Percentiles rank a stretch among this genome's conserved stretches.
phyloP scores from a whole-genome alignment of 371 early-diverging fungal species.

The Apophysomyces elegans region DNA sequence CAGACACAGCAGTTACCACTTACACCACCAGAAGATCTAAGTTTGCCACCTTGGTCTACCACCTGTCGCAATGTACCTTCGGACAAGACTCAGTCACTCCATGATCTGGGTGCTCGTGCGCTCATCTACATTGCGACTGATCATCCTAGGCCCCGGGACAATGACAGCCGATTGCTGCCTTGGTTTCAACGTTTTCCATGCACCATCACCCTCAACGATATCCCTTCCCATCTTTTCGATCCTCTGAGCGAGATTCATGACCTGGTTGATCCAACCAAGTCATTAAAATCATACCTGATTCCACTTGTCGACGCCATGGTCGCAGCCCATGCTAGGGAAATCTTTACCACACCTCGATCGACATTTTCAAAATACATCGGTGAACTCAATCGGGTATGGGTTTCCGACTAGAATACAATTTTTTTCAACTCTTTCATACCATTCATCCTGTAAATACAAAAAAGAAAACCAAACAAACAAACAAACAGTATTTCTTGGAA shows the following conservation, averaged over 20 bases:
- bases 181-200: slow-evolving; percentile 39
- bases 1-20: slow-evolving; percentile 3
- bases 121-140: slow-evolving; percentile 40
- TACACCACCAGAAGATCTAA: slow-evolving; percentile 12
- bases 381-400: slow-evolving; percentile 31
- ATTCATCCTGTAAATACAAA: slow-evolving; percentile 7
- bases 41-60: slow-evolving; percentile 23
- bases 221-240: slow-evolving; percentile 23
- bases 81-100: not conserved
- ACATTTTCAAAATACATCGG: slow-evolving; percentile 41
- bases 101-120: not conserved
- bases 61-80: slow-evolving; percentile 10
- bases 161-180: slow-evolving; percentile 22
- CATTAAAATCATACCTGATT: slow-evolving; percentile 23
- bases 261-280: slow-evolving; percentile 24
- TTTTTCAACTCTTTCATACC: slow-evolving; percentile 1
- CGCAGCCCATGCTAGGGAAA: slow-evolving; percentile 29
- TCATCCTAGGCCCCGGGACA: slow-evolving; percentile 24
- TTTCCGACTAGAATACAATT: not conserved
- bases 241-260: slow-evolving; percentile 29
- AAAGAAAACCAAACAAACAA: slow-evolving; percentile 1
- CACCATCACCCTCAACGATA: slow-evolving; percentile 29
- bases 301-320: slow-evolving; percentile 44
- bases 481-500: not conserved
- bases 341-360: slow-evolving; percentile 37